Conservation (phyloP, 2,329 filamentous ascomycete genomes). For the Domatiomyces catenatus region DNA sequence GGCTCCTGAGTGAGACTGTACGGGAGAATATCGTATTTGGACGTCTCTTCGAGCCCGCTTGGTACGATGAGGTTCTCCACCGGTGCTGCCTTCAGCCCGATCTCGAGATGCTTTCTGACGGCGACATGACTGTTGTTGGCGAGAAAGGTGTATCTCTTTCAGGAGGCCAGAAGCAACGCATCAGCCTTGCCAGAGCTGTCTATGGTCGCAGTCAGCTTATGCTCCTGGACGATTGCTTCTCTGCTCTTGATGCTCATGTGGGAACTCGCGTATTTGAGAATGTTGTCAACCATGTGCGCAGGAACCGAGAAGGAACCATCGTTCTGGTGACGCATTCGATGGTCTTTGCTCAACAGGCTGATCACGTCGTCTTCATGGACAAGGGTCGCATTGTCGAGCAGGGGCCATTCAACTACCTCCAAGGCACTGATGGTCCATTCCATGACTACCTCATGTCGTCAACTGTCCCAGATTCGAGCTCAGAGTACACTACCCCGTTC, state of each 20-base stretch:
- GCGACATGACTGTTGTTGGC: constrained; percentile 17
- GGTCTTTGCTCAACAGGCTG: constrained; percentile 28
- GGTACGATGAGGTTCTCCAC: constrained; percentile 19
- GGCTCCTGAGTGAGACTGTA: too few relatives aligned
- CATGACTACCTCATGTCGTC: constrained; percentile 8
- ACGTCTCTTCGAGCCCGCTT: constrained; percentile 6
- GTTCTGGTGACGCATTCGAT: constrained; percentile 22
- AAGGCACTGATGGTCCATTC: constrained; percentile 12
- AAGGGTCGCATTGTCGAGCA: constrained; percentile 20
- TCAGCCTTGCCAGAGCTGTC: constrained; percentile 37
- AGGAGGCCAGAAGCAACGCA: constrained; percentile 19
- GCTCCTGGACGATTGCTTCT: constrained; percentile 38
- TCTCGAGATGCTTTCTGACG: constrained; percentile 10
- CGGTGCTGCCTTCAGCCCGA: constrained; percentile 18
- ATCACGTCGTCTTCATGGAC: constrained; percentile 29
- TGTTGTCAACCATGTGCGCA: constrained; percentile 33
- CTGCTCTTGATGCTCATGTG: constrained; percentile 35
- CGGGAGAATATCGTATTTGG: too few relatives aligned
- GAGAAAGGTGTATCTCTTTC: constrained; percentile 17
- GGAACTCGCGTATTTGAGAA: constrained; percentile 35
- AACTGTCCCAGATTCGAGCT: constrained; percentile 23
- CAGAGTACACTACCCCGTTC: constrained; percentile 14
- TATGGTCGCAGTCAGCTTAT: constrained; percentile 35
- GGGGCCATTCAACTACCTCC: constrained; percentile 5
- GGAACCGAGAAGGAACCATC: constrained; percentile 25